Evolutionary conservation across 2,329 filamentous ascomycete genomes (phyloP).

Genomic region (Stemphylium beticola): DNA sequence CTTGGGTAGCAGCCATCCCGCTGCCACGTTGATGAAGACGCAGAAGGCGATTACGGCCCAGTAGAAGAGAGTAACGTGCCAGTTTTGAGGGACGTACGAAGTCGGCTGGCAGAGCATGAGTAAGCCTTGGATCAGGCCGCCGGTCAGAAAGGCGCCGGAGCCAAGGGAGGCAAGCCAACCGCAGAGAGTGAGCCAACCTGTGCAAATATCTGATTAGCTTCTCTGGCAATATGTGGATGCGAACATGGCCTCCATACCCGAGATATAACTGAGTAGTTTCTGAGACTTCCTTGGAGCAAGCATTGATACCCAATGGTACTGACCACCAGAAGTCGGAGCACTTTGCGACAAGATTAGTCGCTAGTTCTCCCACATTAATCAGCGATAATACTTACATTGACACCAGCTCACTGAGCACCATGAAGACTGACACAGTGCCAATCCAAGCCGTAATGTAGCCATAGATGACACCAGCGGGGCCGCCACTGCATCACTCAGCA

Average conservation of each 20-base stretch:
- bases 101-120: slow-evolving; percentile 47
- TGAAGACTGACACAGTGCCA: slow-evolving; percentile 36
- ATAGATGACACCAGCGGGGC: slow-evolving; percentile 40
- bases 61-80: slow-evolving; percentile 59
- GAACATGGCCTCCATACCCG: slow-evolving; percentile 24
- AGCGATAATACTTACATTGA: slow-evolving; percentile 32
- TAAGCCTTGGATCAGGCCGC: slow-evolving; percentile 39
- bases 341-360: background rate
- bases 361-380: background rate
- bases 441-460: slow-evolving; percentile 39
- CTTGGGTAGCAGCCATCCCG: slow-evolving; percentile 52
- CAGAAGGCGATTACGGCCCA: slow-evolving; percentile 52
- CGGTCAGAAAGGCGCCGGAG: slow-evolving; percentile 33
- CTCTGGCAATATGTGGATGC: background rate
- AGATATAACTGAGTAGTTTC: slow-evolving; percentile 52
- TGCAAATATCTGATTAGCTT: background rate
- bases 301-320: slow-evolving; percentile 49
- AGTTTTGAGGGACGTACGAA: slow-evolving; percentile 49
- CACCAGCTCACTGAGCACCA: slow-evolving; percentile 40
- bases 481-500: slow-evolving; percentile 26
- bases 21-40: slow-evolving; percentile 53
- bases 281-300: slow-evolving; percentile 48
- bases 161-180: slow-evolving; percentile 50
- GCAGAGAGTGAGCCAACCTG: slow-evolving; percentile 52
- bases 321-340: slow-evolving; percentile 42